phyloP scores from a whole-genome alignment of 176 grass and related monocot species.

The Elaeis guineensis region DNA sequence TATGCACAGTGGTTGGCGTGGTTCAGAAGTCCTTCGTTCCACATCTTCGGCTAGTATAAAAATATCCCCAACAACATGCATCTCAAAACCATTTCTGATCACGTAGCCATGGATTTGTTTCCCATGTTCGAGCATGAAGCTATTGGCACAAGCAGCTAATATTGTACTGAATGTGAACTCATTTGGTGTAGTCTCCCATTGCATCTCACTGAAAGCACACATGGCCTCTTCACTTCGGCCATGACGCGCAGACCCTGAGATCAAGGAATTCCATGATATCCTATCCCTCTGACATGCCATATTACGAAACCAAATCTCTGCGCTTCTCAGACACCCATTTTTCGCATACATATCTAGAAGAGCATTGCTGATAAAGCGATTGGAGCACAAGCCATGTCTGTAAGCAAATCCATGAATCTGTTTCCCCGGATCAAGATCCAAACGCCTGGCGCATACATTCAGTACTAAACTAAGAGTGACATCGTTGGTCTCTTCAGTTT shows the following conservation, averaged over 20 bases:
- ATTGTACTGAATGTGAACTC: slow-evolving; percentile 61
- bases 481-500: slow-evolving; percentile 38
- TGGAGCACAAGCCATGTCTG: slow-evolving; percentile 26
- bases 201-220: slow-evolving; percentile 56
- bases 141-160: slow-evolving; percentile 81
- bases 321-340: slow-evolving; percentile 57
- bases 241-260: slow-evolving; percentile 66
- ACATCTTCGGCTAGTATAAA: no score
- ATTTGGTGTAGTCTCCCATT: slow-evolving; percentile 43
- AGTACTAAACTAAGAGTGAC: slow-evolving; percentile 49
- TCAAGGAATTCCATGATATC: slow-evolving; percentile 75
- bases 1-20: no score
- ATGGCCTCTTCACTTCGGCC: slow-evolving; percentile 71
- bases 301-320: slow-evolving; percentile 47
- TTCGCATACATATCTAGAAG: slow-evolving; percentile 81
- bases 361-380: slow-evolving; percentile 43
- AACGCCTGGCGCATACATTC: slow-evolving; percentile 58
- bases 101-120: slow-evolving; percentile 88
- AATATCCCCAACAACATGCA: no score
- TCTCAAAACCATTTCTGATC: slow-evolving; percentile 58
- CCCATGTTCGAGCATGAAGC: slow-evolving; percentile 60
- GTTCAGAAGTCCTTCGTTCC: no score
- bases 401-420: slow-evolving; percentile 53
- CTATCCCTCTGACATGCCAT: slow-evolving; percentile 45
- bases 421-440: slow-evolving; percentile 58